These are phyloP conservation scores for Saururus chinensis DNA, from an alignment of 164 flowering plant species.

Conservation along the genomic window DNA sequence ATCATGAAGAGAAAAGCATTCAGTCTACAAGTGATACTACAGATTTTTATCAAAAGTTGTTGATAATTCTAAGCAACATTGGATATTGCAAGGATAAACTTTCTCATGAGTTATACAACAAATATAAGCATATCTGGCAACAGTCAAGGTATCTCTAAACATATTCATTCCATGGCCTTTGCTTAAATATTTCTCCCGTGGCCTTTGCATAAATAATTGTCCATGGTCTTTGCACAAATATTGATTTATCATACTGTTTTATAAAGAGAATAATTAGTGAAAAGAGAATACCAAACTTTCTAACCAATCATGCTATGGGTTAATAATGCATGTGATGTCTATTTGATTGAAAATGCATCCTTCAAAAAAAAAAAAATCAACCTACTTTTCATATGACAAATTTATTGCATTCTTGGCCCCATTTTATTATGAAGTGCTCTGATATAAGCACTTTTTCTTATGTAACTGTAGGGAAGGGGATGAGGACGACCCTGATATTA, in stretches of 20 bases:
- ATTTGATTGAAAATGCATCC: too few species aligned
- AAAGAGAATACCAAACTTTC: too few species aligned
- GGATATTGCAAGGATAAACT: conserved; percentile 98
- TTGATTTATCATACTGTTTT: too few species aligned
- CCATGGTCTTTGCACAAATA: too few species aligned
- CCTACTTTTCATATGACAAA: too few species aligned
- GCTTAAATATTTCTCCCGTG: too few species aligned
- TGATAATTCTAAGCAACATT: conserved; percentile 86
- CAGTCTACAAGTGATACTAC: conserved; percentile 43
- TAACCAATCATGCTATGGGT: too few species aligned
- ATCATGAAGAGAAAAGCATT: conserved; percentile 36
- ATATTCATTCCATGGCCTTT: background rate
- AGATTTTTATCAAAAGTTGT: conserved; percentile 63
- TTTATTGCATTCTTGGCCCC: background rate
- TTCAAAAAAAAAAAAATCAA: too few species aligned
- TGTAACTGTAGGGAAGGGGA: conserved; percentile 45
- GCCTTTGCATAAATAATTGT: too few species aligned
- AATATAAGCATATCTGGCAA: conserved; percentile 74
- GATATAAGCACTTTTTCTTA: background rate
- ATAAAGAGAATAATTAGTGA: too few species aligned
- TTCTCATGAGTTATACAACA: conserved; percentile 65
- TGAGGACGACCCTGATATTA: conserved; percentile 63
- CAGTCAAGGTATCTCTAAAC: conserved; percentile 40
- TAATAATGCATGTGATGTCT: too few species aligned
- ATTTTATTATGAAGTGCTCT: background rate